phyloP scores from a whole-genome alignment of 2,329 filamentous ascomycete species.

The Amauroascus niger region DNA sequence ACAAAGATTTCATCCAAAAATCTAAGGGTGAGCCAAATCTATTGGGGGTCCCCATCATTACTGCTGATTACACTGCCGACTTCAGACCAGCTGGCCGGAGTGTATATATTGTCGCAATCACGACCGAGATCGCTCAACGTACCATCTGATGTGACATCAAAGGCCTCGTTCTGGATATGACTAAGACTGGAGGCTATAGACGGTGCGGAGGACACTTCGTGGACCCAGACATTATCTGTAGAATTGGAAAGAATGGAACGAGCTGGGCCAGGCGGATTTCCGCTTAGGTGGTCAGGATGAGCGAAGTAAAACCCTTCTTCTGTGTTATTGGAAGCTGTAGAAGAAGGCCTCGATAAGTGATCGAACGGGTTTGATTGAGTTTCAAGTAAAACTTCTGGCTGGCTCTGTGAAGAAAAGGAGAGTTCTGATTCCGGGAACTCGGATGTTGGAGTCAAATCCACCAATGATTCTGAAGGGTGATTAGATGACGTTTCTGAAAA shows the following conservation, averaged over 20 bases:
- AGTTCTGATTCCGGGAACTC: constrained; percentile 16
- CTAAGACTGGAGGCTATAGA: constrained; percentile 32
- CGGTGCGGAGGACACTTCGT: constrained; percentile 27
- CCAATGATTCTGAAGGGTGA: constrained; percentile 35
- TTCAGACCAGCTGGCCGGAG: constrained; percentile 38
- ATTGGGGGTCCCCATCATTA: constrained; percentile 26
- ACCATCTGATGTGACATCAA: constrained; percentile 28
- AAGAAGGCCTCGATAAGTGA: constrained; percentile 22
- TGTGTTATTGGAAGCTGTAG: constrained; percentile 21
- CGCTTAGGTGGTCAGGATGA: constrained; percentile 20
- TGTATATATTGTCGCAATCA: constrained; percentile 26
- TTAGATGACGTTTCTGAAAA: constrained; percentile 29
- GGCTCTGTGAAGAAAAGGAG: not conserved
- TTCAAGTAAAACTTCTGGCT: constrained; percentile 11
- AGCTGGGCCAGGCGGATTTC: not conserved
- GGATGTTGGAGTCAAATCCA: constrained; percentile 39
- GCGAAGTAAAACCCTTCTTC: constrained; percentile 30
- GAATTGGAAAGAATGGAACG: not conserved
- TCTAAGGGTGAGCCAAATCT: not conserved
- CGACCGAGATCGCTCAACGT: constrained; percentile 33
- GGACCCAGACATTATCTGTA: not conserved
- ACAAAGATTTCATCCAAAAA: no score
- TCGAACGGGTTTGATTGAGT: constrained; percentile 19
- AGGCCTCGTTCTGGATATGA: constrained; percentile 28
- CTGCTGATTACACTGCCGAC: constrained; percentile 37